Evolutionary conservation across 2,329 filamentous ascomycete genomes (phyloP), one percentile per base, ranked within the genome.

Genomic region (Mollisiaceae sp.): DNA sequence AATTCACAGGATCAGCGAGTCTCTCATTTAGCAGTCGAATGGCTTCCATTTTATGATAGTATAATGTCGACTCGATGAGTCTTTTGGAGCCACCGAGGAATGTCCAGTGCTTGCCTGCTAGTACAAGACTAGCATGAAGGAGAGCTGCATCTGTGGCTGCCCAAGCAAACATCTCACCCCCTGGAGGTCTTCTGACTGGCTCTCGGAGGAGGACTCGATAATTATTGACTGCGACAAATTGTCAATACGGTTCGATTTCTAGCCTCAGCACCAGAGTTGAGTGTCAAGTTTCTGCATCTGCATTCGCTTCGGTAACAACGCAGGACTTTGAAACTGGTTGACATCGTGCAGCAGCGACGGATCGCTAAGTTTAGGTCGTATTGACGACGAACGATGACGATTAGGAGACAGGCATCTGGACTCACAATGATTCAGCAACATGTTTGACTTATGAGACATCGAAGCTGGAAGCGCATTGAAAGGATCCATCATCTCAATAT

Each of bases 11-110:
- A 54, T 67, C 56, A 2, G 59, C 54, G 5, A 67, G 24, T 22
- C 65, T 61, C 56, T 67, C 59, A 55, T 67, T 67, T 12, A 67
- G 45, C 20, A 64, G 36, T 22, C 65, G 59, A 20, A 67, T 67
- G n/a, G 62, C 38, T 36, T 67, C 62, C 20, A 47, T 45, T 57
- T 67, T 67, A 15, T 64, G 65, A 20, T 64, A 55, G 18, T 59
- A 62, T 3, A 64, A 39, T 4, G 56, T 59, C 12, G 62, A 59
- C 9, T 60, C 62, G 4, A 67, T 24, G 27, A 52, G 9, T 11
- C 50, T 35, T 36, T 18, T 52, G 20, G 35, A 15, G 27, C 38
- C 61, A 8, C 62, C 62, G 15, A 64, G 35, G 18, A 54, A 43
- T 18, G 55, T 54, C 59, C 62, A 59, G 32, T 62, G 62, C 24